Evolutionary conservation across 305 asterid species (phyloP), one percentile per base, ranked within the genome.

Genomic region (Coffea humblotiana): DNA sequence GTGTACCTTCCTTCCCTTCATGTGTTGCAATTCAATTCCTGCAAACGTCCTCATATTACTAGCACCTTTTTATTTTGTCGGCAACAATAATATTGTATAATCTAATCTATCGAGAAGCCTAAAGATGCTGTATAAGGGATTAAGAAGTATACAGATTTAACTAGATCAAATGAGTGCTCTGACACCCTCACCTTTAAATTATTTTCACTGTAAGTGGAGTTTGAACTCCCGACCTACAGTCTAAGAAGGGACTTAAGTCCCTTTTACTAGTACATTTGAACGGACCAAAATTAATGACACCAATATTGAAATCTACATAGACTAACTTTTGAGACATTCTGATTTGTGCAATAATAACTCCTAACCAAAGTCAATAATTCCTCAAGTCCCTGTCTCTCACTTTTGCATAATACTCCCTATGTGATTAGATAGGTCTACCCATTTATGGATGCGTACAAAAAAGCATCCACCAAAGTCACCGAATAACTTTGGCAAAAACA

Each of bases 131-230:
- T 32, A 32, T 32, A 32, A 32, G 2, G 2, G 32, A 32, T 32
- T 32, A 32, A 32, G 2, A 32, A 2, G 32, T 32, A 32, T 32
- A 32, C 2, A 32, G 2, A 32, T 32, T 2, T 32, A 32, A 32
- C 32, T 32, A 1, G 32, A 32, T 32, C 32, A 32, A 0, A 1
- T 1, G 0, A 1, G 1, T 32, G 2, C 2, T 32, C 0, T 32
- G 1, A 2, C 32, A 32, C 32, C n/a, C n/a, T n/a, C 32, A 32
- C 32, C 32, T 32, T 32, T 1, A 2, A 32, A 32, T 32, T 32
- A 32, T 32, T 32, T 32, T 32, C 32, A 1, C 32, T 32, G 32
- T 1, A 32, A 32, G 2, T 32, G 32, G 32, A 32, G 32, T 32
- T 32, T 32, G 32, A 32, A 32, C 1, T 2, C 32, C 2, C 32